phyloP scores from a whole-genome alignment of 106 monocot species.

The Platanthera zijinensis region DNA sequence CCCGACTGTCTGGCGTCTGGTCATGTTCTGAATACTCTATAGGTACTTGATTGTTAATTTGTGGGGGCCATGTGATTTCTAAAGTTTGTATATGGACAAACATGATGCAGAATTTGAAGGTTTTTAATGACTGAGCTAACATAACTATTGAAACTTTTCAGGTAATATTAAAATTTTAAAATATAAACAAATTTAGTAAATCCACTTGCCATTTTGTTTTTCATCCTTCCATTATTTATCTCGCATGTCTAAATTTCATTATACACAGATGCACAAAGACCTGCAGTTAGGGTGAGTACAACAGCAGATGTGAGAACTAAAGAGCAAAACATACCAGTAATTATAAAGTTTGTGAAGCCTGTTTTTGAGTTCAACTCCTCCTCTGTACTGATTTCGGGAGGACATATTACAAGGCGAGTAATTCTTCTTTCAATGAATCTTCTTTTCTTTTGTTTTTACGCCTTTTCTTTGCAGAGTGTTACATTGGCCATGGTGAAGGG shows the following conservation, averaged over 20 bases:
- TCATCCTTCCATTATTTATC: not conserved
- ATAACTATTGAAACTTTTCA: not conserved
- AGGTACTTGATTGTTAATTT: not conserved
- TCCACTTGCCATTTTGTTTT: not conserved
- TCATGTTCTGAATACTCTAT: not conserved
- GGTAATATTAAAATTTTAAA: not conserved
- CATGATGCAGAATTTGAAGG: not conserved
- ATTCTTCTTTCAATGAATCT: not conserved
- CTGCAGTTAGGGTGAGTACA: conserved; percentile 58
- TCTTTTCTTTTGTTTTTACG: not conserved
- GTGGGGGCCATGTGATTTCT: not conserved
- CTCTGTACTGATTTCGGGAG: conserved; percentile 51
- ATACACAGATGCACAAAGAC: conserved; percentile 56
- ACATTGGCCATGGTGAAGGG: not conserved
- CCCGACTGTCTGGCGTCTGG: too few relatives aligned
- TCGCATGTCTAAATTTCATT: conserved; percentile 2
- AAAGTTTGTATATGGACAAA: not conserved
- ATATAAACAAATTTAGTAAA: not conserved
- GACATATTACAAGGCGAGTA: conserved; percentile 63
- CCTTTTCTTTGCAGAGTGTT: not conserved
- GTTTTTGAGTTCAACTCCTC: conserved; percentile 85
- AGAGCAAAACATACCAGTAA: conserved; percentile 44
- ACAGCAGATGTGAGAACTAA: conserved; percentile 45
- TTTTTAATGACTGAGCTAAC: not conserved
- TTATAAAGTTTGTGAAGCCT: conserved; percentile 76